phyloP scores from a whole-genome alignment of 129 eudicot species.

The Centrapalus pauciflorus region DNA sequence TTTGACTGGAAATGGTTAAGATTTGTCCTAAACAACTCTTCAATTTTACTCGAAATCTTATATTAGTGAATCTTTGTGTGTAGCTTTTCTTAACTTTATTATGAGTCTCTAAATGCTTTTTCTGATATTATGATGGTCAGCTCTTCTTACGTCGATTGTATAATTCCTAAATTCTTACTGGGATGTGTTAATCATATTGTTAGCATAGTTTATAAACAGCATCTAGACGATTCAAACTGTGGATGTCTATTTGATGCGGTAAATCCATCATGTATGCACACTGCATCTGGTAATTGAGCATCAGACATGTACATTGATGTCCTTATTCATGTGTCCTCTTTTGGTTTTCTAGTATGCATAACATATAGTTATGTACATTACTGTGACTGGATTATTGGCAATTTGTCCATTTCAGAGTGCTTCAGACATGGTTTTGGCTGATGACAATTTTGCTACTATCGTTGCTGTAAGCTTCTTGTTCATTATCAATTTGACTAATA shows the following conservation, averaged over 20 bases:
- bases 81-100: neutral
- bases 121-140: neutral
- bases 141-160: neutral
- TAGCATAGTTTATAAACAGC: neutral
- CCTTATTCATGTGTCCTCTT: neutral
- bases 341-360: neutral
- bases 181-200: neutral
- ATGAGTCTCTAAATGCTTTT: neutral
- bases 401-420: conserved; percentile 69
- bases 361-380: neutral
- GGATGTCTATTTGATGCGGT: neutral
- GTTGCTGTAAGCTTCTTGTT: conserved; percentile 71
- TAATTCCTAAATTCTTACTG: neutral
- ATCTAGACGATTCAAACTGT: neutral
- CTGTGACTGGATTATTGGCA: conserved; percentile 11
- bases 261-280: neutral
- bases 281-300: neutral
- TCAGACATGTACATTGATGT: neutral
- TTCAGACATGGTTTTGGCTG: conserved; percentile 99
- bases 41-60: neutral
- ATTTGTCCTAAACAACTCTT: neutral
- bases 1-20: neutral
- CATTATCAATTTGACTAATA: neutral
- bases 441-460: conserved; percentile 97
- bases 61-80: neutral